A percentile compares a stretch with the other conserved stretches of the same genome.
Conservation (phyloP, 1,284 basidiomycete species). For the Cystobasidium pallidum region DNA sequence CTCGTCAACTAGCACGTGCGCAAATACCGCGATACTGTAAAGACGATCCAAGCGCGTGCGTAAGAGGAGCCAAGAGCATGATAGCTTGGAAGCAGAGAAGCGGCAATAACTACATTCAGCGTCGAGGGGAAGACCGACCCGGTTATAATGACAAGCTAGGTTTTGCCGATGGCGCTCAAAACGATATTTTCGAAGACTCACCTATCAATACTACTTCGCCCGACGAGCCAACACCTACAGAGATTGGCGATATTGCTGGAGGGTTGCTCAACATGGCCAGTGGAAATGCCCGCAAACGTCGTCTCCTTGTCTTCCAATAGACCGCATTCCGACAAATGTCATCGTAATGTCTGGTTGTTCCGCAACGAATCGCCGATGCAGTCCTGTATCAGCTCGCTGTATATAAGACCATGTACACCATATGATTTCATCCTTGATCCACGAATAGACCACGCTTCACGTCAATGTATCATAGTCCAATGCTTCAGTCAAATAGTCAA, state of each 20-base stretch:
- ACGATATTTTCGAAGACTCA: conserved; percentile 33
- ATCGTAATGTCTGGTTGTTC: too few relatives aligned
- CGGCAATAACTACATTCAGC: conserved; percentile 19
- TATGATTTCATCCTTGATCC: too few relatives aligned
- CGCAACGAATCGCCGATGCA: too few relatives aligned
- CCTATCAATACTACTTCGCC: neutral
- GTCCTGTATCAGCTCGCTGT: too few relatives aligned
- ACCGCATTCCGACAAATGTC: too few relatives aligned
- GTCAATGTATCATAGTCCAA: too few relatives aligned
- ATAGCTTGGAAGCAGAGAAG: conserved; percentile 22
- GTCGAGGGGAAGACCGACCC: conserved; percentile 18
- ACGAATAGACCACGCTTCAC: too few relatives aligned
- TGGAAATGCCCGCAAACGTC: conserved; percentile 1
- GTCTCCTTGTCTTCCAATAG: conserved; percentile 24
- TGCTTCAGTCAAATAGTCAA: too few relatives aligned
- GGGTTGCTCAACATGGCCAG: neutral
- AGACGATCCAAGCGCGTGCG: conserved; percentile 27
- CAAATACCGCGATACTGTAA: conserved; percentile 31
- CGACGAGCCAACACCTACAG: neutral
- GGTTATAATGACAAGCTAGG: conserved; percentile 27
- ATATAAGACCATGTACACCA: too few relatives aligned
- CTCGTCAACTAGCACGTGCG: neutral
- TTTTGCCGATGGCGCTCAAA: conserved; percentile 28
- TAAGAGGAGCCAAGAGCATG: conserved; percentile 34
- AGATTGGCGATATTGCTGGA: conserved; percentile 14